These are phyloP conservation scores for Eremomyces bilateralis DNA, from an alignment of 495 filamentous ascomycete genomes.

Conservation along the genomic window DNA sequence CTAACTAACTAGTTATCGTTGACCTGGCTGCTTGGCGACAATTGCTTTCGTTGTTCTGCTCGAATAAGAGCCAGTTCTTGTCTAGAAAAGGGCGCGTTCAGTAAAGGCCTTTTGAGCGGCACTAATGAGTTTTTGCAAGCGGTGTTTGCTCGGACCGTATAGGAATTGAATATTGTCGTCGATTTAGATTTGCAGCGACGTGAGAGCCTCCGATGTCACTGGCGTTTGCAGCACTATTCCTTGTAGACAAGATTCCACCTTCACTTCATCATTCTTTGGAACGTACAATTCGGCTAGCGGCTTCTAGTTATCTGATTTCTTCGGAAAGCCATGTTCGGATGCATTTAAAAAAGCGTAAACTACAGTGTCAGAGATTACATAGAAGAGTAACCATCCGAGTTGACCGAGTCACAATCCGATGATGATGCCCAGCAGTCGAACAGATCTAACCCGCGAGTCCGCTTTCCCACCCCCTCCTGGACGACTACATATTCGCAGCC, in stretches of 20 bases:
- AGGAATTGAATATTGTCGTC: constrained; percentile 3
- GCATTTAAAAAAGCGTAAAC: too few relatives aligned
- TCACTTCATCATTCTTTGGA: background rate
- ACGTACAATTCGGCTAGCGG: constrained; percentile 3
- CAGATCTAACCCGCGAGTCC: too few relatives aligned
- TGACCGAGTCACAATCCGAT: too few relatives aligned
- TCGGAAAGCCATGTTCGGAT: too few relatives aligned
- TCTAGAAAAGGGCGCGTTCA: constrained; percentile 3
- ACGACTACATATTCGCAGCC: too few relatives aligned
- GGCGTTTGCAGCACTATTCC: constrained; percentile 4
- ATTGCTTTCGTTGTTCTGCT: constrained; percentile 7
- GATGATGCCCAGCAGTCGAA: too few relatives aligned
- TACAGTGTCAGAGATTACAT: too few relatives aligned
- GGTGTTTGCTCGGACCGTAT: constrained; percentile 3
- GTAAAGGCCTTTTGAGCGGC: constrained; percentile 4
- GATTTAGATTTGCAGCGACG: constrained; percentile 4
- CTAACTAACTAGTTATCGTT: too few relatives aligned
- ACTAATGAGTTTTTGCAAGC: constrained; percentile 5
- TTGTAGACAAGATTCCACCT: too few relatives aligned
- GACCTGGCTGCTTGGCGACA: constrained; percentile 2
- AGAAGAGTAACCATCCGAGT: too few relatives aligned
- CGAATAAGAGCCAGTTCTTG: constrained; percentile 4
- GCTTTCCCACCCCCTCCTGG: too few relatives aligned
- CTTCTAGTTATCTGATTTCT: constrained; percentile 6
- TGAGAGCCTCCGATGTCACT: constrained; percentile 6